Conservation (phyloP, 495 filamentous ascomycete genomes). For the Penicillium nucicola region DNA sequence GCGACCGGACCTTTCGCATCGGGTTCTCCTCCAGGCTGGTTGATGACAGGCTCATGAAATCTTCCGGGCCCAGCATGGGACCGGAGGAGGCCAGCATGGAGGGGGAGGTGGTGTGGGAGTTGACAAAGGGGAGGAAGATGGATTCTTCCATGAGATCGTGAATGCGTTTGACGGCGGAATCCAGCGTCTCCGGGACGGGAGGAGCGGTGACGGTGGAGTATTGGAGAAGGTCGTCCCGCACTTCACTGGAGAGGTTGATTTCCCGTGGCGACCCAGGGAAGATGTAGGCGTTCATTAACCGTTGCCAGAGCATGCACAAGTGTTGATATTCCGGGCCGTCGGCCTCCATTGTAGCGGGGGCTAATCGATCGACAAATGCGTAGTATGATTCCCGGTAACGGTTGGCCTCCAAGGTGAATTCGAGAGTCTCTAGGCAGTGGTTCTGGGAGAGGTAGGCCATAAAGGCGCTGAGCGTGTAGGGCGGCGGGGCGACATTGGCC, state of each 20-base stretch:
- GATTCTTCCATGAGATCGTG: conserved; percentile 98
- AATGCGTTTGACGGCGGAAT: conserved; percentile 86
- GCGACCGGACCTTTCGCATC: conserved; percentile 30
- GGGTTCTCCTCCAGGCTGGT: conserved; percentile 30
- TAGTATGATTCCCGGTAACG: conserved; percentile 80
- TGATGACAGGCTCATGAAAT: conserved; percentile 32
- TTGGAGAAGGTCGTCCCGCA: conserved; percentile 75
- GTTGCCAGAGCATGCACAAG: conserved; percentile 68
- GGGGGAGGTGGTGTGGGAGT: conserved; percentile 32
- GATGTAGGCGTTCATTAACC: conserved; percentile 53
- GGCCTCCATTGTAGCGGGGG: conserved; percentile 36
- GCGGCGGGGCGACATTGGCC: conserved; percentile 78
- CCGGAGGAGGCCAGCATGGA: conserved; percentile 31
- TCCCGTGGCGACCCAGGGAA: conserved; percentile 73
- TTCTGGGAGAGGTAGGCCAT: conserved; percentile 98
- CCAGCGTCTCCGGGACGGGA: conserved; percentile 73
- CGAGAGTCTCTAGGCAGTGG: conserved; percentile 93
- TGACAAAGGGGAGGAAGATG: conserved; percentile 54
- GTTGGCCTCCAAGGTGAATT: conserved; percentile 94
- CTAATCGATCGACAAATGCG: conserved; percentile 46
- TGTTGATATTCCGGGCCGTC: conserved; percentile 62
- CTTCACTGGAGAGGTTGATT: conserved; percentile 85
- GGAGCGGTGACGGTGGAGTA: conserved; percentile 60
- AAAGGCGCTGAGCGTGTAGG: conserved; percentile 91
- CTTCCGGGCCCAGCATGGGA: conserved; percentile 29